Evolutionary conservation across 495 filamentous ascomycete genomes (phyloP).

Genomic region (Parathielavia appendiculata): DNA sequence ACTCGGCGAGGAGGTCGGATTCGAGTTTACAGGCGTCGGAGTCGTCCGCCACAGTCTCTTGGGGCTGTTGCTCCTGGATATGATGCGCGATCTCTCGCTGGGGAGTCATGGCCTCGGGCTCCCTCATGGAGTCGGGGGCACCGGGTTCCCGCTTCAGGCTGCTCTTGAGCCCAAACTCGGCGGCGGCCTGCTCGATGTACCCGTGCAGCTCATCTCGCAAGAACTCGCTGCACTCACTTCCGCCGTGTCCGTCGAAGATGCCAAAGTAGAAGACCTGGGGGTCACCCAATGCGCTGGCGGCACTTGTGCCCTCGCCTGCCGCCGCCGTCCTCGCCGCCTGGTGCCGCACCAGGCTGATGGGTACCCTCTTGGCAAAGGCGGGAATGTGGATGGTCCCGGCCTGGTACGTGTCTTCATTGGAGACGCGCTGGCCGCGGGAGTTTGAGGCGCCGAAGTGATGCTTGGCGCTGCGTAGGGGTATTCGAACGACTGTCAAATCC

Average conservation of each 20-base stretch:
- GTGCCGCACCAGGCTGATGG: constrained; percentile 58
- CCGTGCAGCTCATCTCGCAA: constrained; percentile 77
- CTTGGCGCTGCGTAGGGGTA: constrained; percentile 86
- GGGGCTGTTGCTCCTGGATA: neutral
- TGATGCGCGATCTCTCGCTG: constrained; percentile 5
- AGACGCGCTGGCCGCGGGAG: constrained; percentile 72
- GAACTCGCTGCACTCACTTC: constrained; percentile 81
- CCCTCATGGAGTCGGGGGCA: constrained; percentile 5
- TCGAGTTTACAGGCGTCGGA: constrained; percentile 57
- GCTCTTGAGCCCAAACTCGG: constrained; percentile 66
- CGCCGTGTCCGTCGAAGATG: constrained; percentile 95
- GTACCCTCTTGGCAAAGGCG: constrained; percentile 78
- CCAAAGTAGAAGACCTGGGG: constrained; percentile 96
- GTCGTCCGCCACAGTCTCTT: neutral
- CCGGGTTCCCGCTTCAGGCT: constrained; percentile 48
- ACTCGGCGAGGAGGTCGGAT: constrained; percentile 62
- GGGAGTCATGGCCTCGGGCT: constrained; percentile 2
- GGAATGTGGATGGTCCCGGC: constrained; percentile 90
- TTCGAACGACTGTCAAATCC: constrained; percentile 95
- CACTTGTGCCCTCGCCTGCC: constrained; percentile 53
- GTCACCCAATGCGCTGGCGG: constrained; percentile 74
- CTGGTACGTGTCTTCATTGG: constrained; percentile 94
- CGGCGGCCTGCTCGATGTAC: constrained; percentile 76
- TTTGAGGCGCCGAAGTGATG: constrained; percentile 85
- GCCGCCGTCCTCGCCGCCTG: constrained; percentile 37